phyloP scores from a whole-genome alignment of 164 flowering plant genomes.

The Kalanchoe fedtschenkoi region DNA sequence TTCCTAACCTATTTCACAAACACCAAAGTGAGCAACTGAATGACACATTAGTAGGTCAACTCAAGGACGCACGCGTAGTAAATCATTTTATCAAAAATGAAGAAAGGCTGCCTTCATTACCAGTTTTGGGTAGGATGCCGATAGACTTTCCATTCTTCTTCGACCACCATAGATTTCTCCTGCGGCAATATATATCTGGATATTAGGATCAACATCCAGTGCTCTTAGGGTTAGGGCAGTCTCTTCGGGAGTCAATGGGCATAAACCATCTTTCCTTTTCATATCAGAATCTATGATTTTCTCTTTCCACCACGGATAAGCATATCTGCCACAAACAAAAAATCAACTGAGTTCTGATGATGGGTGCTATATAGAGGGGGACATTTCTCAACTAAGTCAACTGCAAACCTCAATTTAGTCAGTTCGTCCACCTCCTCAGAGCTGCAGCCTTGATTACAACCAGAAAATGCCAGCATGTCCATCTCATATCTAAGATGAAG shows the following conservation, averaged over 20 bases:
- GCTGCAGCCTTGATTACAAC: constrained; percentile 85
- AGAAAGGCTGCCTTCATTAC: constrained; percentile 16
- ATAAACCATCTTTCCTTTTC: constrained; percentile 45
- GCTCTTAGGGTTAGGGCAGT: constrained; percentile 33
- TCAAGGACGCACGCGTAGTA: too few species aligned
- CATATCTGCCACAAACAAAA: constrained; percentile 25
- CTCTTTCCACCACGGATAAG: constrained; percentile 56
- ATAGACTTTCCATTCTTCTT: constrained; percentile 31
- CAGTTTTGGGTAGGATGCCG: constrained; percentile 35
- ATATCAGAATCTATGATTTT: constrained; percentile 37
- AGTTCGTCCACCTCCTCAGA: constrained; percentile 69
- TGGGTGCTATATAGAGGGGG: neutral
- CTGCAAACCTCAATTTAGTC: constrained; percentile 78
- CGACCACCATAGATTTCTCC: constrained; percentile 58
- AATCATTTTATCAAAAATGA: too few species aligned
- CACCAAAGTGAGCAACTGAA: neutral
- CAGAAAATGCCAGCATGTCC: constrained; percentile 98
- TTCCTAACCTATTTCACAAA: constrained; percentile 33
- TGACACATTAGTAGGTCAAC: neutral
- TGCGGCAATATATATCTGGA: constrained; percentile 54
- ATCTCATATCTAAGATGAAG: constrained; percentile 97
- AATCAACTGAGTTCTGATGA: neutral
- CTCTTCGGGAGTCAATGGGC: constrained; percentile 64
- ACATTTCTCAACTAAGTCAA: neutral
- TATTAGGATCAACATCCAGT: constrained; percentile 36